A percentile compares a stretch with the other conserved stretches of the same genome.
These are phyloP conservation scores for Vitis rotundifolia DNA, from an alignment of 164 flowering plant species.

Conservation along the genomic window DNA sequence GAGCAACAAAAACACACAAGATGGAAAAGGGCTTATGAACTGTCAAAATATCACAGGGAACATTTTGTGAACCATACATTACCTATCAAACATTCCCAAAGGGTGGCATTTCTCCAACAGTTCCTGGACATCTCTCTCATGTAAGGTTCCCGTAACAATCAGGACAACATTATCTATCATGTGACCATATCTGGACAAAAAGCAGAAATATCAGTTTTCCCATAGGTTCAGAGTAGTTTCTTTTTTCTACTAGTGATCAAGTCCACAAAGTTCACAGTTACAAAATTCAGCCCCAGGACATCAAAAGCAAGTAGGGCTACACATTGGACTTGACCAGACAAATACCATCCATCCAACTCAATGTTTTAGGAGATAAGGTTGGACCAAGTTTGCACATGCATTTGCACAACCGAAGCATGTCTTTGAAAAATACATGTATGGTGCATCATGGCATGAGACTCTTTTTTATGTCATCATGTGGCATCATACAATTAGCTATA, in stretches of 20 bases:
- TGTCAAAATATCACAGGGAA: constrained; percentile 1
- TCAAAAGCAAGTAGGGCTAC: background rate
- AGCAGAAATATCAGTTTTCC: constrained; percentile 1
- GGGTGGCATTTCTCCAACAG: constrained; percentile 98
- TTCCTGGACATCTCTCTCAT: constrained; percentile 99
- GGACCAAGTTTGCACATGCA: background rate
- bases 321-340: background rate
- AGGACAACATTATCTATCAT: constrained; percentile 99
- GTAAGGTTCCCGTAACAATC: constrained; percentile 98
- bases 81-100: constrained; percentile 99
- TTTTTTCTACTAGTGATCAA: background rate
- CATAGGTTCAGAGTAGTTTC: background rate
- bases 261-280: background rate
- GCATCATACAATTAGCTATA: too few species aligned
- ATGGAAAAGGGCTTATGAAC: background rate
- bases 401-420: background rate
- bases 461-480: too few species aligned
- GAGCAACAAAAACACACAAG: constrained; percentile 17
- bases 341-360: background rate
- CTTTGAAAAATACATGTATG: too few species aligned
- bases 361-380: background rate
- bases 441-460: background rate
- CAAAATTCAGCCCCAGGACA: background rate
- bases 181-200: constrained; percentile 83
- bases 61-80: background rate